Evolutionary conservation across 2,329 filamentous ascomycete species (phyloP).

Genomic region (Exophiala sp.): DNA sequence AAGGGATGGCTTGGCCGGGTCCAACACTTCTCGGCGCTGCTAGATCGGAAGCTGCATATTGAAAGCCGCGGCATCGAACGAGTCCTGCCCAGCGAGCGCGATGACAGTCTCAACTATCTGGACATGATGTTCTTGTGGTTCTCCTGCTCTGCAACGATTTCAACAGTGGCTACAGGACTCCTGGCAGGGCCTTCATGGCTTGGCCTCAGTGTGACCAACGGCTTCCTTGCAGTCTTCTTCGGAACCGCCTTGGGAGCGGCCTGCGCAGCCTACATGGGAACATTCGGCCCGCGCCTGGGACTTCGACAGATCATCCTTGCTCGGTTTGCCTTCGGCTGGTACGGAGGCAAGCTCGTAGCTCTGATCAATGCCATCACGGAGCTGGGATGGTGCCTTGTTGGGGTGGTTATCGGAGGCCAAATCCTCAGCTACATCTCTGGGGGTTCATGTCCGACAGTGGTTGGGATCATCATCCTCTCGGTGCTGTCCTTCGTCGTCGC

Average conservation of each 20-base stretch:
- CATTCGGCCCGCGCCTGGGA: conserved; percentile 15
- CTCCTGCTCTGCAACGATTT: conserved; percentile 9
- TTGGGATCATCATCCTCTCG: conserved; percentile 31
- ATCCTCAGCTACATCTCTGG: conserved; percentile 32
- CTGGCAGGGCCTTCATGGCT: conserved; percentile 10
- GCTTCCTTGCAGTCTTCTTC: conserved; percentile 9
- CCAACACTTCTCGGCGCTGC: conserved; percentile 1
- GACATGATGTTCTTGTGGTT: conserved; percentile 17
- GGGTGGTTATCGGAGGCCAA: conserved; percentile 32
- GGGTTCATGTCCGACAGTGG: conserved; percentile 26
- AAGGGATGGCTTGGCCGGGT: background rate
- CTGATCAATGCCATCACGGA: background rate
- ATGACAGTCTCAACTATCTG: conserved; percentile 6
- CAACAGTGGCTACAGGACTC: conserved; percentile 5
- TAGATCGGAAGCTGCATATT: conserved; percentile 11
- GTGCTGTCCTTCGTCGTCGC: conserved; percentile 28
- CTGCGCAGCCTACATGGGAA: conserved; percentile 10
- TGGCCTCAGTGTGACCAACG: conserved; percentile 6
- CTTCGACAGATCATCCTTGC: conserved; percentile 29
- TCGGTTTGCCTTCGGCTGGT: conserved; percentile 29
- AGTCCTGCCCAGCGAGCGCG: conserved; percentile 1
- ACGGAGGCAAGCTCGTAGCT: conserved; percentile 27
- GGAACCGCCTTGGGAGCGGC: conserved; percentile 4
- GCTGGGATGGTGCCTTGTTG: background rate
- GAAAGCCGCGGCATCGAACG: conserved; percentile 15